Base-by-base conservation (phyloP, 139 green algal genomes). In the Zygnema circumcarinatum region DNA sequence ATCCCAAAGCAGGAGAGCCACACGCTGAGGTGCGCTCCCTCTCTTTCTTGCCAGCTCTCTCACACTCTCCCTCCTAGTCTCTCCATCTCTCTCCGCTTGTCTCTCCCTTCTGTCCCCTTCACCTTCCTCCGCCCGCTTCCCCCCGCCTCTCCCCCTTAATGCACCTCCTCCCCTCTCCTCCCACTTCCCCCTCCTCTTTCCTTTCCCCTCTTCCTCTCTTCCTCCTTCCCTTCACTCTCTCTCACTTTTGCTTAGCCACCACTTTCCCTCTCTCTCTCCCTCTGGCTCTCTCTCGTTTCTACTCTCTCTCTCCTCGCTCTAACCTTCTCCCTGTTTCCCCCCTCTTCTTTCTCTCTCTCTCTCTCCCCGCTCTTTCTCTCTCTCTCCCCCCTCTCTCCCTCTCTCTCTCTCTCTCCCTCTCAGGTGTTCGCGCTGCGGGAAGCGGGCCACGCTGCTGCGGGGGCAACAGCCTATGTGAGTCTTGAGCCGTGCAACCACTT, bases 401-500 rank as follows among this genome's bases (percentile, higher is more conserved):
- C 69, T 78, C 35, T 78, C 69, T 16, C 36, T 78, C 35, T 41
- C 69, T 16, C 69, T 16, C 69, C 69, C 69, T 16, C 16, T 16
- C 67, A 87, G 81, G 96, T 99, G 32, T 99, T 96, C 83, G 97
- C 97, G 1, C 91, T 99, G 54, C 80, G 96, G 1, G 96, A 73
- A 31, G 89, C 89, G 29, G 88, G 91, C 25, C 35, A 80, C 2
- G 22, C 21, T 35, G 91, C 88, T 16, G 36, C 89, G 41, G 96
- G 96, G 2, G 95, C 94, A 22, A 99, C 97, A 2, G 97, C 97
- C 1, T 99, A 99, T 92, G 97, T 99, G 1, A 99, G 95, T 0
- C 47, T 62, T 31, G 97, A 99, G 93, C 97, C 97, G 0, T 99
- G 97, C 94, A 96, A 97, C 91, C 97, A 99, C 90, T 96, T 95